A percentile compares a stretch with the other conserved stretches of the same genome.
Conservation (phyloP, 805 yeast species). For the Wickerhamiella brachini region DNA sequence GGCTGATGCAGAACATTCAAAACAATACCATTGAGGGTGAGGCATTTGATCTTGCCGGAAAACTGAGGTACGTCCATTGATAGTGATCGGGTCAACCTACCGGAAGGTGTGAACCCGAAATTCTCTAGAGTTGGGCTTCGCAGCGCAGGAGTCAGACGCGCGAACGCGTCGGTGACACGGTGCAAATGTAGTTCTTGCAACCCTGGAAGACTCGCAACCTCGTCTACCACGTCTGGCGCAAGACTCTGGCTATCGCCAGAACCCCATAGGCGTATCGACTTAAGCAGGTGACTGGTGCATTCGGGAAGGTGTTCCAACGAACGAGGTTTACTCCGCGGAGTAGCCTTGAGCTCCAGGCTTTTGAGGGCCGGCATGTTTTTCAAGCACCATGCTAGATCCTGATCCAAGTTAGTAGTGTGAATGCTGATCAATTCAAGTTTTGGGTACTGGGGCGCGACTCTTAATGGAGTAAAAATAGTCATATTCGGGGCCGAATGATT, state of each 20-base stretch:
- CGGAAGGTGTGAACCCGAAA: slow-evolving; percentile 14
- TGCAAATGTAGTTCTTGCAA: slow-evolving; percentile 10
- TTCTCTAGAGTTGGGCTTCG: slow-evolving; percentile 5
- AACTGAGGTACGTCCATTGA: slow-evolving; percentile 8
- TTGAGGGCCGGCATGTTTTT: slow-evolving; percentile 7
- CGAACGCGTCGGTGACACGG: slow-evolving; percentile 3
- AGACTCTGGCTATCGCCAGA: slow-evolving; percentile 2
- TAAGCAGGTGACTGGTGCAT: neutral
- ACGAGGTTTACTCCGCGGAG: neutral
- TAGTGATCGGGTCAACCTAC: neutral
- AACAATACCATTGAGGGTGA: slow-evolving; percentile 11
- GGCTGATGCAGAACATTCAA: neutral
- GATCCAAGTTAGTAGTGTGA: slow-evolving; percentile 7
- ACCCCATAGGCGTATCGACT: slow-evolving; percentile 5
- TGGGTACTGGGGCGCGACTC: neutral
- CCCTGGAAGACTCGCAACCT: slow-evolving; percentile 3
- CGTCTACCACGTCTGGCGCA: slow-evolving; percentile 1
- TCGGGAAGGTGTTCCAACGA: neutral
- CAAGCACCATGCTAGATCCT: slow-evolving; percentile 12
- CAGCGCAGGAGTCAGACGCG: slow-evolving; percentile 2
- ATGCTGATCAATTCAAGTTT: slow-evolving; percentile 5
- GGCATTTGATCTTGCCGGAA: slow-evolving; percentile 1
- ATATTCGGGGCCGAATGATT: neutral
- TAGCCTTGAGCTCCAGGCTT: slow-evolving; percentile 6
- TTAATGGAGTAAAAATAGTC: neutral